Evolutionary conservation across 148 eudicot species (phyloP), one percentile per base, ranked within the genome.

Genomic region (Rhododendron simsii): DNA sequence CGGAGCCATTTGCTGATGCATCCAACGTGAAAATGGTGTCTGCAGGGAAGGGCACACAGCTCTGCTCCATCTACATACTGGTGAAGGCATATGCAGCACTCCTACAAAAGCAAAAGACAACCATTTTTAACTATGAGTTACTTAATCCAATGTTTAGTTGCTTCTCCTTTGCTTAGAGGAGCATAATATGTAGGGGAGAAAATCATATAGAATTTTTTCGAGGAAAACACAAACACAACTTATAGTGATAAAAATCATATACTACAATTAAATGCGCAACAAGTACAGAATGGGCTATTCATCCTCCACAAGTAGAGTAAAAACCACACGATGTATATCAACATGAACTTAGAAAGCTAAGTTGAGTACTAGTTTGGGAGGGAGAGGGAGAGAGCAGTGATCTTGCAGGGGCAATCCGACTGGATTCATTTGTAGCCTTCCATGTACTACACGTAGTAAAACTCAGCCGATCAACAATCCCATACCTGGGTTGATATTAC

Each of bases 41-140:
- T 93, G 91, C 98, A 95, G 51, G 96, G 95, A 78, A 95, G 91
- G 23, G 86, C 86, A 80, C 96, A 93, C 61, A 95, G 83, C 89
- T 92, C 95, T 9, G 91, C 91, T 76, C 98, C 98, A 80, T 92
- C 93, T 18, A 85, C 88, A 78, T 93, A 95, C 41, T 83, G 88
- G 65, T 87, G 83, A 85, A 94, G 91, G 91, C 98, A 95, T 47
- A 95, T 93, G 89, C 95, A 93, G 87, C 98, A 95, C 86, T 95
- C 98, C 98, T 94, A 77, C 81, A 87, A 67, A 44, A 39, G 45
- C 33, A 69, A 78, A 78, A 3, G 21, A 23, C 81, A 44, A 78
- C 45, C 78, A 74, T 35, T 74, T 35, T 69, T 30, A 69, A 69
- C 37, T 11, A 37, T 18, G 30, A 30, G 75, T 55, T 69, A 28